phyloP scores from a whole-genome alignment of 2,329 filamentous ascomycete genomes.

The Fonsecaea monophora region DNA sequence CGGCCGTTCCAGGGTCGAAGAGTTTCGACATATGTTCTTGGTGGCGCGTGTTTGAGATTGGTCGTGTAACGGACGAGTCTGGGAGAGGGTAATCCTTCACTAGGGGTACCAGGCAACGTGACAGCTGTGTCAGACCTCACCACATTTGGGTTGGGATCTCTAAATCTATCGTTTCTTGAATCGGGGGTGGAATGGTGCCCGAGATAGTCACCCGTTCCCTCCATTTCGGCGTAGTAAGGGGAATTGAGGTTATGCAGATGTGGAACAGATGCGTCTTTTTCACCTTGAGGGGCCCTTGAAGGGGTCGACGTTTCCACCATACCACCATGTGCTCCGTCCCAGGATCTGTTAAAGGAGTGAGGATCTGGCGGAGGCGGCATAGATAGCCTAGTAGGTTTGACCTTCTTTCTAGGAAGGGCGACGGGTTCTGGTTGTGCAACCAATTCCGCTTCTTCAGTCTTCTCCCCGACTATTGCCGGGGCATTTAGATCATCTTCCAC shows the following conservation, averaged over 20 bases:
- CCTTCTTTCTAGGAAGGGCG: slow-evolving; percentile 28
- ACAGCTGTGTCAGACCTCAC: slow-evolving; percentile 5
- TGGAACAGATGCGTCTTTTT: slow-evolving; percentile 16
- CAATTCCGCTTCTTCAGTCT: background rate
- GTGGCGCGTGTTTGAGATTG: slow-evolving; percentile 69
- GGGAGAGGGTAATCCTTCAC: background rate
- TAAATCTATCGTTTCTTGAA: background rate
- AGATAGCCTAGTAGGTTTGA: slow-evolving; percentile 24
- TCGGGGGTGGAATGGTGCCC: slow-evolving; percentile 28
- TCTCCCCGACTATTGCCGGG: background rate
- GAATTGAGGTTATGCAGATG: slow-evolving; percentile 49
- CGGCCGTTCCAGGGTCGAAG: slow-evolving; percentile 80
- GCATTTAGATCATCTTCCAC: slow-evolving; percentile 3
- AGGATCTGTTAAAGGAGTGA: slow-evolving; percentile 5
- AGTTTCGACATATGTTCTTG: slow-evolving; percentile 74
- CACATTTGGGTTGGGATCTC: slow-evolving; percentile 12
- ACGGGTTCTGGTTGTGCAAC: background rate
- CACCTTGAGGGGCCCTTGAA: slow-evolving; percentile 2
- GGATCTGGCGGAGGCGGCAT: slow-evolving; percentile 26
- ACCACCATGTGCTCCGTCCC: slow-evolving; percentile 13
- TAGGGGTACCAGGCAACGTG: slow-evolving; percentile 14
- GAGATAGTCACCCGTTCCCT: slow-evolving; percentile 43
- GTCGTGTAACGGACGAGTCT: slow-evolving; percentile 68
- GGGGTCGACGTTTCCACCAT: background rate
- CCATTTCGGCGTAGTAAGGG: slow-evolving; percentile 44